Evolutionary conservation across 805 yeast species (phyloP), one percentile per base, ranked within the genome.

Genomic region (Saccharomycopsis selenospora): DNA sequence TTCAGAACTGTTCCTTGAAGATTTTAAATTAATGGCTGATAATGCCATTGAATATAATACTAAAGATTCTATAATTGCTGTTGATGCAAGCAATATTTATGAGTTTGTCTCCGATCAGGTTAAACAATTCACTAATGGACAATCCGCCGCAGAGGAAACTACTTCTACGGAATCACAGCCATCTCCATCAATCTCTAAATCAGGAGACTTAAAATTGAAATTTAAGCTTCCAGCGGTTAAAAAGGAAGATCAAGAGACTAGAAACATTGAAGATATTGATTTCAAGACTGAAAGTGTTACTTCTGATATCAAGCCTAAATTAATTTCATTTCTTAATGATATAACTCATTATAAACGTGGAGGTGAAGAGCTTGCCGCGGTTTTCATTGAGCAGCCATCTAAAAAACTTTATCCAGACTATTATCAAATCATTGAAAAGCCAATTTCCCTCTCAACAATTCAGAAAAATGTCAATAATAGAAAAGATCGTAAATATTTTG

Each of bases 21-120:
- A 86, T 59, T 72, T 89, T 55, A 72, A 77, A 56, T 65, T 77
- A 51, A 75, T 89, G 80, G 73, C 78, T 30, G 69, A 73, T 43
- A 89, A 89, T 60, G 95, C 96, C 25, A 66, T 68, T 50, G 68
- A 77, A 0, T 89, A 80, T 61, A 89, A 89, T 58, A 89, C 82
- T 58, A 74, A 76, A 26, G 73, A 72, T 17, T 70, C 80, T 50
- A 71, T 78, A 59, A 82, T 88, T 46, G 91, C 85, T 1, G 69
- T 68, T 40, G 85, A 84, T 61, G 82, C 95, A 1, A 61, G 64
- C 13, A 70, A 68, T 49, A 74, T 87, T 43, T 69, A 69, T 43
- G 73, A 77, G 22, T 77, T 73, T 57, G 86, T 84, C 11, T 66
- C 71, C 43, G 73, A 74, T 25, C 78, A 74, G 56, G 68, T 71